A percentile compares a stretch with the other conserved stretches of the same genome.
Conservation (phyloP, 2,329 filamentous ascomycete genomes). For the Teratosphaeria nubilosa region DNA sequence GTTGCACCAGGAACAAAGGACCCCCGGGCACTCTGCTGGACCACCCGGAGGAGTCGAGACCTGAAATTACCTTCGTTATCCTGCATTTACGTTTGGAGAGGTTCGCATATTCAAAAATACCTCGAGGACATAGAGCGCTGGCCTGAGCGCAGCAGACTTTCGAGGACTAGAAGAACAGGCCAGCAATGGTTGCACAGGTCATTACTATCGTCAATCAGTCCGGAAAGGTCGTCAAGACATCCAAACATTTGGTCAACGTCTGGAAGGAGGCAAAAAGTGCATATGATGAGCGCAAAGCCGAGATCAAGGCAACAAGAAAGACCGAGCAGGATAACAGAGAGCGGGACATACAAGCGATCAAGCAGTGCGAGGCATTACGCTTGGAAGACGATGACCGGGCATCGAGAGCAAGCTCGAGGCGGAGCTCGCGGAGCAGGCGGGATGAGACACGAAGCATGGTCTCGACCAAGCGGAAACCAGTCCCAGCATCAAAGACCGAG, state of each 20-base stretch:
- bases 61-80: not conserved
- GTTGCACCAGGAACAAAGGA: not conserved
- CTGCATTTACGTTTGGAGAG: not conserved
- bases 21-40: not conserved
- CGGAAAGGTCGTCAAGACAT: slow-evolving; percentile 81
- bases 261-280: slow-evolving; percentile 86
- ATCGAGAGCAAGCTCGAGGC: slow-evolving; percentile 8
- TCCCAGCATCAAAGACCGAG: slow-evolving; percentile 9
- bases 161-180: not conserved
- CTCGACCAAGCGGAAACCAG: slow-evolving; percentile 15
- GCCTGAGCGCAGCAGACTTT: not conserved
- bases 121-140: not conserved
- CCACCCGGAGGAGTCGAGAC: not conserved
- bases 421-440: slow-evolving; percentile 10
- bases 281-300: slow-evolving; percentile 79
- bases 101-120: no score
- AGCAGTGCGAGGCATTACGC: slow-evolving; percentile 41
- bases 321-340: slow-evolving; percentile 35
- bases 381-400: slow-evolving; percentile 35
- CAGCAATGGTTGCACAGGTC: slow-evolving; percentile 46
- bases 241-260: slow-evolving; percentile 79
- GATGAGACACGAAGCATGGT: not conserved
- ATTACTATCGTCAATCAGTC: slow-evolving; percentile 86
- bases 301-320: slow-evolving; percentile 63
- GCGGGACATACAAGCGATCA: slow-evolving; percentile 48